Evolutionary conservation across 2,329 filamentous ascomycete species (phyloP).

Genomic region (Eutypa lata): DNA sequence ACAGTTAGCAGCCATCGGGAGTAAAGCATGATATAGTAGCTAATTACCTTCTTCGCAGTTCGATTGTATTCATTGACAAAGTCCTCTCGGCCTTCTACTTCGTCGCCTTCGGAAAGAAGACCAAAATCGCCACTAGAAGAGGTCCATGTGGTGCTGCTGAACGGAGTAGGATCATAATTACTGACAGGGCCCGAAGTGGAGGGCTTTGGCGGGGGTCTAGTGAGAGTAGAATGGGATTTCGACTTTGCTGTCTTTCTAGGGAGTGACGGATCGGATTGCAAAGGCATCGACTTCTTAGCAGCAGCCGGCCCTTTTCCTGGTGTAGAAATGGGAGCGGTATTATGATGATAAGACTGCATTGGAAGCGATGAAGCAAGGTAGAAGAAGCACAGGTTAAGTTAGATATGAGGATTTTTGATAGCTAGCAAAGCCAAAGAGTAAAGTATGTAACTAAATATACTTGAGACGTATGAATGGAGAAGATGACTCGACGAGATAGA

Average conservation of each 20-base stretch:
- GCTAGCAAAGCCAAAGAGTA: background rate
- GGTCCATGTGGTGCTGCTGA: constrained; percentile 56
- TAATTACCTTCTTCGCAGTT: constrained; percentile 52
- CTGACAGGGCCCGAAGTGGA: constrained; percentile 12
- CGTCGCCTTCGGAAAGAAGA: constrained; percentile 45
- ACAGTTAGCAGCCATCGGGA: constrained; percentile 5
- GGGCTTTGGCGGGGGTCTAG: constrained; percentile 11
- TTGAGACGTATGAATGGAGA: background rate
- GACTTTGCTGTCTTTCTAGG: constrained; percentile 6
- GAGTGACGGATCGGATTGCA: constrained; percentile 5
- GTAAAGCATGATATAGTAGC: background rate
- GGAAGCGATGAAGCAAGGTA: constrained; percentile 8
- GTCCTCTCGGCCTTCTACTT: constrained; percentile 42
- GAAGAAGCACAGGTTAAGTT: background rate
- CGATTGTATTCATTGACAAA: constrained; percentile 60
- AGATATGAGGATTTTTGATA: constrained; percentile 1
- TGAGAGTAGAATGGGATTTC: constrained; percentile 13
- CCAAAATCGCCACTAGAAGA: constrained; percentile 51
- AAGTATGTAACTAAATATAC: background rate
- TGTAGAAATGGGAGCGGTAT: constrained; percentile 14
- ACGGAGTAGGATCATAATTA: constrained; percentile 14
- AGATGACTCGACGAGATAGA: background rate
- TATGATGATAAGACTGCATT: constrained; percentile 30
- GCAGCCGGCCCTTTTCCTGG: constrained; percentile 21
- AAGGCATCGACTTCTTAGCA: constrained; percentile 10